Conservation (phyloP, 2,329 filamentous ascomycete species). For the Elsinoe australis region DNA sequence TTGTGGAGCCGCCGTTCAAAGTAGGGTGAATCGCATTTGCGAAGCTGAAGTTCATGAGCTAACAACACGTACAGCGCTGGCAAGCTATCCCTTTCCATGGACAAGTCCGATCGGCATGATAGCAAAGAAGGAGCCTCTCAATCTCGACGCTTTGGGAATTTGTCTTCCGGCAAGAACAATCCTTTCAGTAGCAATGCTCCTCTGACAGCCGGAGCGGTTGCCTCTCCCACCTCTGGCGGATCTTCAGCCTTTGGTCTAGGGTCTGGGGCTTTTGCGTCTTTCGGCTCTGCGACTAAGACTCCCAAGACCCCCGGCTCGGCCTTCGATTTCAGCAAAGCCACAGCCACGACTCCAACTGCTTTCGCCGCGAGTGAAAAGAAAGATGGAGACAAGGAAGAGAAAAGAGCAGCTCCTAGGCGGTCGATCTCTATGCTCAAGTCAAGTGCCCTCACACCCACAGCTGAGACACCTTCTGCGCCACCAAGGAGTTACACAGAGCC, state of each 20-base stretch:
- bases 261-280: slow-evolving; percentile 93
- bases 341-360: slow-evolving; percentile 35
- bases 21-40: slow-evolving; percentile 45
- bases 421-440: slow-evolving; percentile 19
- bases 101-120: slow-evolving; percentile 48
- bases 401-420: slow-evolving; percentile 19
- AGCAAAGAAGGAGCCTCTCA: slow-evolving; percentile 40
- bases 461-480: slow-evolving; percentile 17
- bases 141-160: slow-evolving; percentile 63
- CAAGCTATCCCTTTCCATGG: slow-evolving; percentile 85
- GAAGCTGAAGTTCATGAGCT: background rate
- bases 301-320: slow-evolving; percentile 76
- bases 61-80: too few relatives aligned
- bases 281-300: slow-evolving; percentile 72
- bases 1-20: slow-evolving; percentile 78
- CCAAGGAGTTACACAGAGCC: slow-evolving; percentile 33
- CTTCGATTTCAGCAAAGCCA: slow-evolving; percentile 64
- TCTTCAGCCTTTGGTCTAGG: slow-evolving; percentile 90
- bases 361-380: slow-evolving; percentile 57
- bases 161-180: slow-evolving; percentile 66
- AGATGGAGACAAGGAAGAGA: slow-evolving; percentile 42
- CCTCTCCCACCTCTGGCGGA: slow-evolving; percentile 65
- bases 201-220: slow-evolving; percentile 55
- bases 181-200: slow-evolving; percentile 71
- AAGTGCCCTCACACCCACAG: slow-evolving; percentile 18